These are phyloP conservation scores for Moesziomyces globuligerus DNA, from an alignment of 1,284 basidiomycete species.

Conservation along the genomic window DNA sequence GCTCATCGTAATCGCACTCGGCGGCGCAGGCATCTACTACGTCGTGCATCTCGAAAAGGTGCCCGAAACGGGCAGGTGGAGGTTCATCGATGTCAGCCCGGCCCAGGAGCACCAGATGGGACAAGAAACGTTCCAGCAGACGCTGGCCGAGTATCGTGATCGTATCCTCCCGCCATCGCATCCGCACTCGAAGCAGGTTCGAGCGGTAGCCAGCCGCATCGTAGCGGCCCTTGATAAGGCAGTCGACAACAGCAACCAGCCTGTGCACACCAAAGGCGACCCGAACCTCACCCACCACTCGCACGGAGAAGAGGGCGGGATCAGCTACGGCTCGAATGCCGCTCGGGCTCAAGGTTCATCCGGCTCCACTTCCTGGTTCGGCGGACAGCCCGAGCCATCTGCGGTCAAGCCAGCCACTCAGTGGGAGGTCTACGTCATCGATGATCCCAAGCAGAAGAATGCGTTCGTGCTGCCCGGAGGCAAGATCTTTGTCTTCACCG, in stretches of 20 bases:
- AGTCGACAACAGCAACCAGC: slow-evolving; percentile 67
- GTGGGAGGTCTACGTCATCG: slow-evolving; percentile 84
- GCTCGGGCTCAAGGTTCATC: not conserved
- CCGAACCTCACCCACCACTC: slow-evolving; percentile 29
- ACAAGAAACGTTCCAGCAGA: slow-evolving; percentile 71
- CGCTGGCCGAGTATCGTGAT: slow-evolving; percentile 73
- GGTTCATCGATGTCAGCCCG: slow-evolving; percentile 61
- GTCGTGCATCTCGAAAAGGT: slow-evolving; percentile 62
- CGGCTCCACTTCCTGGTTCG: slow-evolving; percentile 12
- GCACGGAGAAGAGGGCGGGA: slow-evolving; percentile 42
- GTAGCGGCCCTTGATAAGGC: slow-evolving; percentile 74
- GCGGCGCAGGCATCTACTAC: slow-evolving; percentile 58
- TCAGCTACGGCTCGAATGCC: slow-evolving; percentile 28
- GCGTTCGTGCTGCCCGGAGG: slow-evolving; percentile 81
- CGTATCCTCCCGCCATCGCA: slow-evolving; percentile 78
- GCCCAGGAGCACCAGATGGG: slow-evolving; percentile 66
- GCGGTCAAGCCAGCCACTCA: slow-evolving; percentile 30
- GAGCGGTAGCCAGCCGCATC: slow-evolving; percentile 76
- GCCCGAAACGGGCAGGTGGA: slow-evolving; percentile 60
- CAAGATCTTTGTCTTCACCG: slow-evolving; percentile 84
- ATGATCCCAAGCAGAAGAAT: slow-evolving; percentile 77
- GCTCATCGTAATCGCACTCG: slow-evolving; percentile 44
- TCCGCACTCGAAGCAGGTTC: slow-evolving; percentile 72
- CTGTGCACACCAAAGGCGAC: slow-evolving; percentile 38
- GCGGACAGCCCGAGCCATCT: not conserved